Evolutionary conservation across 345 rosid species (phyloP), one percentile per base, ranked within the genome.

Genomic region (Carallia pectinifolia): DNA sequence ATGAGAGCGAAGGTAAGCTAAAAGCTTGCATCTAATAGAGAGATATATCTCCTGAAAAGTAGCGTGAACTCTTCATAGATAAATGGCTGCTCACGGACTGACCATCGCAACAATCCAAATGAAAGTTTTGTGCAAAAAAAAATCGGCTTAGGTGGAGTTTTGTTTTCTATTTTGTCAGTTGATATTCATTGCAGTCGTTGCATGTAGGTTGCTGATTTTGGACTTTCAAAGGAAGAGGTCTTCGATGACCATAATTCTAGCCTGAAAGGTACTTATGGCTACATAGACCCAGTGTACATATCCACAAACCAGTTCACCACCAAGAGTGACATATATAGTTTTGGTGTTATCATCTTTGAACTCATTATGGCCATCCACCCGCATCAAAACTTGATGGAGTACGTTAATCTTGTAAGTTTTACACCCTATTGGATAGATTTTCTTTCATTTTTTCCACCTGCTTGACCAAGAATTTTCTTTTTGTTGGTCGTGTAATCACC

Each of bases 331-430:
- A 85, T 92, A 72, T 92, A 87, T 80, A 90, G 99, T 84, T 88
- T 95, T 31, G 99, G 99, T n/a, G 81, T 95, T 33, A 90, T 95
- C 77, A 89, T 95, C 50, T 90, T 92, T 23, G 99, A 95, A 79
- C 97, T 95, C 72, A 86, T 95, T 47, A 90, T 97, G 6, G 97
- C 96, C 53, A 95, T 92, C 65, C 97, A 92, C 64, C 99, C 99
- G 4, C 97, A 90, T 40, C 97, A 95, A 74, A 92, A 92, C 83
- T 81, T 95, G 38, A 88, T 95, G 96, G 99, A 95, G 80, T 92
- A 92, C 60, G 68, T 95, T 53, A 85, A 92, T 83, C 92, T 95
- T 23, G 99, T 95, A 81, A 82, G 91, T 78, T 8, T 59, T 50
- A 48, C 58, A 6, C 39, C 44, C 31, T 36, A 34, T 47, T 18